phyloP scores from a whole-genome alignment of 108 stramenopile species.

The Conticribra guillardii region DNA sequence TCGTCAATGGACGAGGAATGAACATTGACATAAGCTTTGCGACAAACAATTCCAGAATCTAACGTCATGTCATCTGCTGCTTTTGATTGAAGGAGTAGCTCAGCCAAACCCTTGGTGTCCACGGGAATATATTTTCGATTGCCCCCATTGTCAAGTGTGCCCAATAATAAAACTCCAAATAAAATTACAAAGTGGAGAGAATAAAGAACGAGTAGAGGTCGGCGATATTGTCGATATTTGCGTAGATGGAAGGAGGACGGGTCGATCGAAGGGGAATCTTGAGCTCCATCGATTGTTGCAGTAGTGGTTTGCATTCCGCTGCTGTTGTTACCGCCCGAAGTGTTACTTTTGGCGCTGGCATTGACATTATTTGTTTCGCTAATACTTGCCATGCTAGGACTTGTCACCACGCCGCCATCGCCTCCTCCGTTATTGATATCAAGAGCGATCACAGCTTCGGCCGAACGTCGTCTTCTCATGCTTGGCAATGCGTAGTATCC shows the following conservation, averaged over 20 bases:
- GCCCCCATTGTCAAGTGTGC: conserved; percentile 41
- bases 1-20: conserved; percentile 59
- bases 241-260: no score
- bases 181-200: conserved; percentile 10
- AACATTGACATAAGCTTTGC: conserved; percentile 71
- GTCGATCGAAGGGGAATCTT: no score
- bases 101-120: conserved; percentile 24
- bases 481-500: neutral
- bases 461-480: neutral
- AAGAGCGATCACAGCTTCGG: neutral
- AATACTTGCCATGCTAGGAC: neutral
- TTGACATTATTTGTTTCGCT: neutral
- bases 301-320: neutral
- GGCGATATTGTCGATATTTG: neutral
- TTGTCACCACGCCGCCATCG: neutral
- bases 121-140: conserved; percentile 73
- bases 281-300: no score
- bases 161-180: conserved; percentile 11
- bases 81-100: neutral
- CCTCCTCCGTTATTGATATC: neutral
- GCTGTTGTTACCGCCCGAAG: neutral
- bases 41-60: conserved; percentile 28
- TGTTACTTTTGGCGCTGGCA: neutral
- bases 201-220: conserved; percentile 10
- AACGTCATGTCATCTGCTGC: neutral